A percentile compares a stretch with the other conserved stretches of the same genome.
Conservation (phyloP, 2,329 filamentous ascomycete species). For the Alternaria dauci region DNA sequence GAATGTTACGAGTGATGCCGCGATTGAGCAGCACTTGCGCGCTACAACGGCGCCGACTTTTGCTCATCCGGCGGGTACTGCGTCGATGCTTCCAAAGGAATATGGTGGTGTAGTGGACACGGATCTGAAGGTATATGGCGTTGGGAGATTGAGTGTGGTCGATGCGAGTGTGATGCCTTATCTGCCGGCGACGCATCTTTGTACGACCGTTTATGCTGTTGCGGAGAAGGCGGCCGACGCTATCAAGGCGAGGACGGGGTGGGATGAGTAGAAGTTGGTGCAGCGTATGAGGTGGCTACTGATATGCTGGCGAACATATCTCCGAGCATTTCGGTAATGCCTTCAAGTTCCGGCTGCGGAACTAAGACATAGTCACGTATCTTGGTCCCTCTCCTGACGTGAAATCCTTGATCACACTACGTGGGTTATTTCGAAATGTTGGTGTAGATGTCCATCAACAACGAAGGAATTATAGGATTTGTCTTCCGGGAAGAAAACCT, state of each 20-base stretch:
- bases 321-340: background rate
- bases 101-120: slow-evolving; percentile 32
- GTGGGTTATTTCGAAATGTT: background rate
- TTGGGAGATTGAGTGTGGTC: slow-evolving; percentile 16
- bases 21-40: background rate
- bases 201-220: slow-evolving; percentile 35
- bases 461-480: background rate
- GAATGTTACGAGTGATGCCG: slow-evolving; percentile 21
- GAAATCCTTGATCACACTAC: background rate
- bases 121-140: slow-evolving; percentile 31
- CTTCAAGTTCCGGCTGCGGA: background rate
- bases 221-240: slow-evolving; percentile 10
- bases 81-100: slow-evolving; percentile 16
- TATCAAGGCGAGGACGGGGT: background rate
- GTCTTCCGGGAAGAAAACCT: background rate
- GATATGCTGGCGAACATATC: background rate
- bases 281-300: background rate
- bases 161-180: slow-evolving; percentile 2
- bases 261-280: background rate
- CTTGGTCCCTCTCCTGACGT: background rate
- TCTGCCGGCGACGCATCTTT: slow-evolving; percentile 18
- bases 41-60: slow-evolving; percentile 8
- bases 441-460: background rate
- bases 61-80: slow-evolving; percentile 30
- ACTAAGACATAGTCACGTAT: background rate